Evolutionary conservation across 495 filamentous ascomycete species (phyloP).

Genomic region (Penicillium atrosanguineum): DNA sequence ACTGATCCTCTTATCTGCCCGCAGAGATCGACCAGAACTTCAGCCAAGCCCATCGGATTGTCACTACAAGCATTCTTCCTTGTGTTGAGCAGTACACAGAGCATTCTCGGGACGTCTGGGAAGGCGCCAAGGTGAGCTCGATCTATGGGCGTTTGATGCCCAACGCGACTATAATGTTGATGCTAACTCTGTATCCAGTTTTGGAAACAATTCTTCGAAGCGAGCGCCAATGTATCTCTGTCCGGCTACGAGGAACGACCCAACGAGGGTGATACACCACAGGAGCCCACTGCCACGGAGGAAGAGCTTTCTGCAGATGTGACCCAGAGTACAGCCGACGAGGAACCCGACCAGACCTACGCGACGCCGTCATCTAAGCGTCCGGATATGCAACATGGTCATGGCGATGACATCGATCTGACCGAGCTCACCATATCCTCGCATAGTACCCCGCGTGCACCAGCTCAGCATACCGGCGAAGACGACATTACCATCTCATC

Average conservation of each 20-base stretch:
- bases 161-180: not conserved
- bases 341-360: conserved; percentile 31
- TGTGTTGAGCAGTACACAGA: conserved; percentile 96
- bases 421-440: conserved; percentile 56
- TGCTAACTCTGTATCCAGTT: conserved; percentile 54
- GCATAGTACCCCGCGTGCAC: conserved; percentile 52
- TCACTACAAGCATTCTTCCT: conserved; percentile 89
- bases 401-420: conserved; percentile 50
- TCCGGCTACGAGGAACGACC: conserved; percentile 87
- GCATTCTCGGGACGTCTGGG: conserved; percentile 92
- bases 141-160: not conserved
- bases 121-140: conserved; percentile 73
- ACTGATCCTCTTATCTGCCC: conserved; percentile 6
- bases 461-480: conserved; percentile 44
- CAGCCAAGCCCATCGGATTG: conserved; percentile 92
- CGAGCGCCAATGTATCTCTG: conserved; percentile 94
- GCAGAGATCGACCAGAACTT: conserved; percentile 98
- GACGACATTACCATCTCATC: conserved; percentile 59
- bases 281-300: conserved; percentile 50
- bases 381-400: conserved; percentile 20
- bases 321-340: conserved; percentile 32
- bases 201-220: conserved; percentile 99
- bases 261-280: conserved; percentile 44
- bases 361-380: conserved; percentile 36
- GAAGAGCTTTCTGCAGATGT: conserved; percentile 50